Evolutionary conservation across 306 rosid genomes (phyloP).

Genomic region (Vigna mungo): DNA sequence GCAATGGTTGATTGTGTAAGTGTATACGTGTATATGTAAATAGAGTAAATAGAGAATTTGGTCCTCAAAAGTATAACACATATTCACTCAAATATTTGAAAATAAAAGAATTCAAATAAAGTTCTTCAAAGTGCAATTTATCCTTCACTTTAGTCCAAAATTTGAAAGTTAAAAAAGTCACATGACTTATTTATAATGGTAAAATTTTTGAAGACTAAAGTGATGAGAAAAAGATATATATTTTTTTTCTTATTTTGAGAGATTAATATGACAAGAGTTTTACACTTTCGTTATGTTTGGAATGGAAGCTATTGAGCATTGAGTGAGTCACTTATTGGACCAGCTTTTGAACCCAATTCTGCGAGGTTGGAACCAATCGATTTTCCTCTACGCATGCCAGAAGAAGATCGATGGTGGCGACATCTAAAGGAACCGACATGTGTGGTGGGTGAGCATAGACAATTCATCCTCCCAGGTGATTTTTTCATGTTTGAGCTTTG

Average conservation of each 20-base stretch:
- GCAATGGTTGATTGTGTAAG: background rate
- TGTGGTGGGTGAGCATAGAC: slow-evolving; percentile 90
- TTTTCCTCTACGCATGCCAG: slow-evolving; percentile 47
- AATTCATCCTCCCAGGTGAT: slow-evolving; percentile 47
- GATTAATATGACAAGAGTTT: too few species aligned
- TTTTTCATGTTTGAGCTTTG: slow-evolving; percentile 4
- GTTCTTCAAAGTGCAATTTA: too few species aligned
- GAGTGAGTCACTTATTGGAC: slow-evolving; percentile 40
- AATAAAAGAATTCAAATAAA: too few species aligned
- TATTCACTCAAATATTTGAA: too few species aligned
- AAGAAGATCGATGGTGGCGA: slow-evolving; percentile 57
- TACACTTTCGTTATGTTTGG: background rate
- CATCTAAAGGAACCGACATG: slow-evolving; percentile 89
- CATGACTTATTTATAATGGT: too few species aligned
- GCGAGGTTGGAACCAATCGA: slow-evolving; percentile 71
- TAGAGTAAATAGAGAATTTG: too few species aligned
- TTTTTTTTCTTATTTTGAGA: too few species aligned
- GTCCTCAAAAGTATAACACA: too few species aligned
- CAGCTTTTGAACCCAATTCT: slow-evolving; percentile 40
- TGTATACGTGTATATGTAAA: background rate
- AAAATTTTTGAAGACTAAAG: too few species aligned
- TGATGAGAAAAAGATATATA: too few species aligned
- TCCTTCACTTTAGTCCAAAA: too few species aligned
- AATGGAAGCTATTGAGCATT: slow-evolving; percentile 43
- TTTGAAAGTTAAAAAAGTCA: too few species aligned